Evolutionary conservation across 768 basidiomycete genomes (phyloP), one percentile per base, ranked within the genome.

Genomic region (Calocera cornea): DNA sequence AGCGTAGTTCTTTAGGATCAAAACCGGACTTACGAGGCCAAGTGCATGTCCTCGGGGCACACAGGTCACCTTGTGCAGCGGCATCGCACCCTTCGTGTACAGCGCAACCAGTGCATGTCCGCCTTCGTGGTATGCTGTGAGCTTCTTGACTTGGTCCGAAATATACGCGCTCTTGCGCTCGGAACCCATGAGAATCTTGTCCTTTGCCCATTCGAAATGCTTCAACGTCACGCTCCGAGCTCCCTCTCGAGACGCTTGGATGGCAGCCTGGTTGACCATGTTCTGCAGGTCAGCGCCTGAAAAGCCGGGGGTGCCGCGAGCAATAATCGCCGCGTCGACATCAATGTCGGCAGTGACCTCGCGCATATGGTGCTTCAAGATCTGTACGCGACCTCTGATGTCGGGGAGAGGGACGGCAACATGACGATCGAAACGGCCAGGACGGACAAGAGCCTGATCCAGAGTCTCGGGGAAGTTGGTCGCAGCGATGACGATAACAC

Each of bases 121-220:
- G 69, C 90, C 91, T 83, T 99, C 97, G 78, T 98, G 95, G 79
- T 97, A 97, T 7, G 97, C 97, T 0, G 95, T 98, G 60, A 90
- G 84, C 66, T 88, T 79, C 76, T 94, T 95, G 36, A 84, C 86
- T 77, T 92, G 89, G 38, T 88, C 86, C 69, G 91, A 88, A 69
- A 97, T 90, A 74, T 86, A 94, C 44, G 88, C 86, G 67, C 89
- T 94, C 79, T 87, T 89, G 69, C 97, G 83, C 77, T 98, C 95
- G 8, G 91, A 92, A 47, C 97, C 97, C 94, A 99, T 95, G 69
- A 97, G 79, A 69, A 98, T 97, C 67, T 92, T 89, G 77, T 95
- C 92, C 89, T 92, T 97, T 14, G 97, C 97, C 97, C 97, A 99
- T 79, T 98, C 95, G 75, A 98, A 90, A 75, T 99, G 94, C 70